Percentiles rank a stretch among this genome's conserved stretches.
phyloP scores from a whole-genome alignment of 495 filamentous ascomycete genomes.

The Xylaria scruposa region DNA sequence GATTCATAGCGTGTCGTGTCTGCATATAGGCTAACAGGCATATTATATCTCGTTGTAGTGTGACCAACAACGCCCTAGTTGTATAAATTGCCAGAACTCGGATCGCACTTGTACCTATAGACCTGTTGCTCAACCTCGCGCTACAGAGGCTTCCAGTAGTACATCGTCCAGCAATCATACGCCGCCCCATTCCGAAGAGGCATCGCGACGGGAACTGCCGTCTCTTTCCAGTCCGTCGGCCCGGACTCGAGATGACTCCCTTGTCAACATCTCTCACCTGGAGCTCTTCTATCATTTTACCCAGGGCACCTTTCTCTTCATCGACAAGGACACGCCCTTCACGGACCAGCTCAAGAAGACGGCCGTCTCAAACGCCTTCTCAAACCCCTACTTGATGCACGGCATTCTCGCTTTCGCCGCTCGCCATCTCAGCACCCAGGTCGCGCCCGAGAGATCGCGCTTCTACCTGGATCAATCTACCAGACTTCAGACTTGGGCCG shows the following conservation, averaged over 20 bases:
- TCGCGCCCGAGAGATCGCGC: constrained; percentile 21
- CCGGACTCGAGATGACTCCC: background rate
- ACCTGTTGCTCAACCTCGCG: background rate
- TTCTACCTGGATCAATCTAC: constrained; percentile 35
- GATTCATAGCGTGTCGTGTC: background rate
- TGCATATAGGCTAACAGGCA: constrained; percentile 10
- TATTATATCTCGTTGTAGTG: constrained; percentile 2
- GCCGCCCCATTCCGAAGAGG: background rate
- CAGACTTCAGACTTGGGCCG: constrained; percentile 41
- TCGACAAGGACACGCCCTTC: constrained; percentile 14
- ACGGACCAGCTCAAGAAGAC: constrained; percentile 31
- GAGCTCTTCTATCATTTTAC: constrained; percentile 33
- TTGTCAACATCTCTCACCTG: constrained; percentile 18
- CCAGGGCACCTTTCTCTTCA: constrained; percentile 21
- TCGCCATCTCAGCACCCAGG: constrained; percentile 39
- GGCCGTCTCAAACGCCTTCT: constrained; percentile 35
- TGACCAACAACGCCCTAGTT: constrained; percentile 20
- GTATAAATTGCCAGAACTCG: constrained; percentile 24
- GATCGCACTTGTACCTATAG: constrained; percentile 21
- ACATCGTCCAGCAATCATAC: background rate
- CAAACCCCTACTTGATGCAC: constrained; percentile 42
- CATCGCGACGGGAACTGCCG: background rate
- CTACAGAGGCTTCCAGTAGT: background rate
- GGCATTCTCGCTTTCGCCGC: constrained; percentile 47
- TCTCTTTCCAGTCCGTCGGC: background rate